These are phyloP conservation scores for Clonostachys solani DNA, from an alignment of 2,329 filamentous ascomycete species.

Conservation along the genomic window DNA sequence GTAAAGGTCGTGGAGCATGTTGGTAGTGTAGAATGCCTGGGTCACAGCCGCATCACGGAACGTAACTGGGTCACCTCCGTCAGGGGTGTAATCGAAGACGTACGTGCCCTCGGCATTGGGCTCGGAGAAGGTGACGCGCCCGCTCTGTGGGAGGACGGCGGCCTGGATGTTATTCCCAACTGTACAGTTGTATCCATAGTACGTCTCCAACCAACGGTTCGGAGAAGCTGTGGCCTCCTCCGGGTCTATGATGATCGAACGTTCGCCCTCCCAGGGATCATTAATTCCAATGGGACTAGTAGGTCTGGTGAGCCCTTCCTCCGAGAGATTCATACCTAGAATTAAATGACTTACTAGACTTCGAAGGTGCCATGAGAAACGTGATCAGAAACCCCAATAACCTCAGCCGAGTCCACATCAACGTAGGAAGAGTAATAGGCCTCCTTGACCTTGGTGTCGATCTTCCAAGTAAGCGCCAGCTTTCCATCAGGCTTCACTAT, in stretches of 20 bases:
- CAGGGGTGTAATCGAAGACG: constrained; percentile 35
- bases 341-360: constrained; percentile 37
- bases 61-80: constrained; percentile 17
- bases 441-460: constrained; percentile 45
- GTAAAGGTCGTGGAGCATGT: constrained; percentile 50
- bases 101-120: constrained; percentile 17
- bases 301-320: background rate
- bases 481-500: constrained; percentile 36
- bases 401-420: constrained; percentile 36
- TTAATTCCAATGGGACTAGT: background rate
- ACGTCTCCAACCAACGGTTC: background rate
- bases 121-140: constrained; percentile 33
- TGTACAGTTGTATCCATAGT: too few species aligned
- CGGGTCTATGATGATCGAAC: constrained; percentile 42
- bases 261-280: background rate
- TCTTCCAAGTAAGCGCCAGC: constrained; percentile 43
- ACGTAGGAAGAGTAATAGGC: constrained; percentile 50
- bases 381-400: constrained; percentile 46
- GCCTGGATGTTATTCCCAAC: background rate
- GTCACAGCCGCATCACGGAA: constrained; percentile 46
- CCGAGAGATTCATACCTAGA: constrained; percentile 20
- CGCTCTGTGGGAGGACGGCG: background rate
- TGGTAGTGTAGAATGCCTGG: constrained; percentile 52
- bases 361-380: constrained; percentile 41
- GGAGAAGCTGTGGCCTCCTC: background rate